Conservation (phyloP, 2,329 filamentous ascomycete species). For the Diaporthe humulicola region DNA sequence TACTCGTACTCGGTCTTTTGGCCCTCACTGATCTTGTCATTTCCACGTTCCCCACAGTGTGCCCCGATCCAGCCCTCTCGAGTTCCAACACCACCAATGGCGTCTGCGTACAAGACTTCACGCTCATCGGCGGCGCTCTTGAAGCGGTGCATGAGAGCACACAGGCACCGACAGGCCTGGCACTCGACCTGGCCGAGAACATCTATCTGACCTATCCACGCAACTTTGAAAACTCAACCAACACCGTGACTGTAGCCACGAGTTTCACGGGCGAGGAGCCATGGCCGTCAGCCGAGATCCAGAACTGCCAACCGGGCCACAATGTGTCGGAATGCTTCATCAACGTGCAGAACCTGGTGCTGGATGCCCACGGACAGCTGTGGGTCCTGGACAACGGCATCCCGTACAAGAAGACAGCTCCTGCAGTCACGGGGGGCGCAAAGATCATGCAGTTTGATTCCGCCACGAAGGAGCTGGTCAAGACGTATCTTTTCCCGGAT, state of each 20-base stretch:
- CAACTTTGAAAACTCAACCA: slow-evolving; percentile 51
- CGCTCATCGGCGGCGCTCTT: slow-evolving; percentile 50
- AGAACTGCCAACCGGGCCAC: slow-evolving; percentile 53
- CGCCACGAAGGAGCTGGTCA: slow-evolving; percentile 46
- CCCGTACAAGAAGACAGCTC: slow-evolving; percentile 44
- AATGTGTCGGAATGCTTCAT: slow-evolving; percentile 57
- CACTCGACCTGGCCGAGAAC: slow-evolving; percentile 52
- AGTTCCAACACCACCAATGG: slow-evolving; percentile 37
- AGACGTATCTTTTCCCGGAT: slow-evolving; percentile 54
- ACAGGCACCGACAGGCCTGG: slow-evolving; percentile 53
- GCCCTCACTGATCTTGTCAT: not conserved
- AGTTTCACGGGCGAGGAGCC: slow-evolving; percentile 53
- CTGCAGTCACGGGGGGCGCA: slow-evolving; percentile 50
- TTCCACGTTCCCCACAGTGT: slow-evolving; percentile 19
- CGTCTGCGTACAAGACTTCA: slow-evolving; percentile 48
- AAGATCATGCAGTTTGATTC: slow-evolving; percentile 59
- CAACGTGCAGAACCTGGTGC: slow-evolving; percentile 59
- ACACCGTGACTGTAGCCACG: slow-evolving; percentile 54
- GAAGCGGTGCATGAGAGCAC: slow-evolving; percentile 54
- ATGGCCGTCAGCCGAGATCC: slow-evolving; percentile 55
- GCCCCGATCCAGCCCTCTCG: slow-evolving; percentile 25
- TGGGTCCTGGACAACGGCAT: slow-evolving; percentile 58
- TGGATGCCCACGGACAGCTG: slow-evolving; percentile 53
- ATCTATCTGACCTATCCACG: slow-evolving; percentile 58
- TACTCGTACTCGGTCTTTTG: not conserved